Evolutionary conservation across 495 filamentous ascomycete genomes (phyloP).

Genomic region (Penicillium tannophilum): DNA sequence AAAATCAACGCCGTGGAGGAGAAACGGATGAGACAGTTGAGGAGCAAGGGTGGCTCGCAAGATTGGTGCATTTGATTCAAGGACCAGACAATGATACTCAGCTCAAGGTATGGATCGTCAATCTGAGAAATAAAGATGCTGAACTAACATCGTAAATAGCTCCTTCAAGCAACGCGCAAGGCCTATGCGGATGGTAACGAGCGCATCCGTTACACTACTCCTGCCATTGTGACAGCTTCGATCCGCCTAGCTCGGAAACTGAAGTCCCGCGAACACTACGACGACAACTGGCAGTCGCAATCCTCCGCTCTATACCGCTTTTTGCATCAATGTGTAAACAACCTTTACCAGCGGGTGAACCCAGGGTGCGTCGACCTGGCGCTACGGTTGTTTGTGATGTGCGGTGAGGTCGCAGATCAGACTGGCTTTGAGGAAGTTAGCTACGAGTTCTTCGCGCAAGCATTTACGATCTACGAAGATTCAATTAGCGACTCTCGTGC

Average conservation of each 20-base stretch:
- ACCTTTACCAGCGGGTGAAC: conserved; percentile 85
- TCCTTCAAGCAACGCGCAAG: conserved; percentile 86
- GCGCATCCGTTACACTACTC: conserved; percentile 91
- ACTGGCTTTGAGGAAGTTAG: conserved; percentile 91
- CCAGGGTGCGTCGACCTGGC: conserved; percentile 80
- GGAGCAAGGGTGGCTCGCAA: conserved; percentile 94
- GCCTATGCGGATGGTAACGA: conserved; percentile 93
- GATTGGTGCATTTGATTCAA: conserved; percentile 85
- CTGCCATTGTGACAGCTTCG: conserved; percentile 86
- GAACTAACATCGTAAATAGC: conserved; percentile 44
- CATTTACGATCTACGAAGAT: conserved; percentile 98
- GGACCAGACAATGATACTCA: conserved; percentile 88
- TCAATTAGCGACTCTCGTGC: conserved; percentile 90
- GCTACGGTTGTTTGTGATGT: conserved; percentile 85
- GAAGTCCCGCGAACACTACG: conserved; percentile 90
- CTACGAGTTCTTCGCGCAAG: conserved; percentile 98
- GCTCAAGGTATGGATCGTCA: conserved; percentile 62
- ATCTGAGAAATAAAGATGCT: not conserved
- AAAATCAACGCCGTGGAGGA: conserved; percentile 60
- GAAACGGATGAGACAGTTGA: conserved; percentile 96
- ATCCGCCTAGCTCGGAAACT: conserved; percentile 87
- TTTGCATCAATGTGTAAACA: conserved; percentile 81
- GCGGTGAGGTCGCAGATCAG: conserved; percentile 91
- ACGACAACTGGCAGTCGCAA: conserved; percentile 92
- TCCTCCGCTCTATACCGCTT: conserved; percentile 91